These are phyloP conservation scores for Glutinoglossum americanum DNA, from an alignment of 495 filamentous ascomycete genomes.

Conservation along the genomic window DNA sequence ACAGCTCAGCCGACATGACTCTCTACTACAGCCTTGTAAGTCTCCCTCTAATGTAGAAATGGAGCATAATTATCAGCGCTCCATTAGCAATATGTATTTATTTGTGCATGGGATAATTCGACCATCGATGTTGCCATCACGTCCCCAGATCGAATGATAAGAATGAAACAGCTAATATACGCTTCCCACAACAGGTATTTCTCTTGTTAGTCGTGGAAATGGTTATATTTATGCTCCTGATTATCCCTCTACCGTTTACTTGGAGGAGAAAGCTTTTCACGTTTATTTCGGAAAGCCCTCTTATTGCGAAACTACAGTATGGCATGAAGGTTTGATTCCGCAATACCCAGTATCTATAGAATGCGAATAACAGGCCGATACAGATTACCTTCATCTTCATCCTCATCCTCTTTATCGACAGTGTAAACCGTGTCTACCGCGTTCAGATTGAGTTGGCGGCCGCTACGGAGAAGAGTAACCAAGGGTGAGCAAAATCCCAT, in stretches of 20 bases:
- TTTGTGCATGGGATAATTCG: not conserved
- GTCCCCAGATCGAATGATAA: not conserved
- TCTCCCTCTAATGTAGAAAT: conserved; percentile 8
- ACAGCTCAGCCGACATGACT: conserved; percentile 46
- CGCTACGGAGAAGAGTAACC: conserved; percentile 31
- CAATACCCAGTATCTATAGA: not conserved
- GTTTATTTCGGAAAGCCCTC: conserved; percentile 75
- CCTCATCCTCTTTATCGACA: conserved; percentile 91
- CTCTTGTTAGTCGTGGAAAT: conserved; percentile 83
- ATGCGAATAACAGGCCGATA: conserved; percentile 25
- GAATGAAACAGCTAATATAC: not conserved
- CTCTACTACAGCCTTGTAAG: conserved; percentile 96
- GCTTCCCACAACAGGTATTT: conserved; percentile 48
- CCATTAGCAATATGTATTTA: not conserved
- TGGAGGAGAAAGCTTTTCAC: conserved; percentile 75
- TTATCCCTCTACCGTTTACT: conserved; percentile 76
- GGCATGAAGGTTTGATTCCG: conserved; percentile 41
- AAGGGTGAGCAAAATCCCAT: conserved; percentile 10
- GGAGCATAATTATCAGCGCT: not conserved
- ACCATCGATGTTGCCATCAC: not conserved
- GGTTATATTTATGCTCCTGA: conserved; percentile 74
- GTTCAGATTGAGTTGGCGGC: conserved; percentile 71
- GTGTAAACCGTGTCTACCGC: conserved; percentile 93
- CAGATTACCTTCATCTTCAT: conserved; percentile 98
- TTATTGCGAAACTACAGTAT: conserved; percentile 62